A percentile compares a stretch with the other conserved stretches of the same genome.
Conservation (phyloP, 306 rosid genomes). For the Citrullus mucosospermus region DNA sequence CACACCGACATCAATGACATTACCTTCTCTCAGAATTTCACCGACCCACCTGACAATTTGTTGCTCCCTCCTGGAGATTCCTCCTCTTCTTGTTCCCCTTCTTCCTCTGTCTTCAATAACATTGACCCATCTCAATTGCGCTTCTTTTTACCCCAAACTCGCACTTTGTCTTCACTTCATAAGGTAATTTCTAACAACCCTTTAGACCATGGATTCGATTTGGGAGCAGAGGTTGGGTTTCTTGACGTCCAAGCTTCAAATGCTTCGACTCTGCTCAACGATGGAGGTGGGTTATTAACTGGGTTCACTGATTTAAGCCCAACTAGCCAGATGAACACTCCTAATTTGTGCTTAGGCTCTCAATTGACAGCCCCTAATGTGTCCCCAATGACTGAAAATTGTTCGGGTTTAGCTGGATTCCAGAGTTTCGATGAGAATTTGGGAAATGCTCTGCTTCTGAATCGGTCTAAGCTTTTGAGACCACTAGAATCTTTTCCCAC, state of each 20-base stretch:
- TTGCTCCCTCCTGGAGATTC: constrained; percentile 46
- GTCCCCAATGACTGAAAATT: background rate
- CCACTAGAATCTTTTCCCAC: constrained; percentile 42
- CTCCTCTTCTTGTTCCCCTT: constrained; percentile 49
- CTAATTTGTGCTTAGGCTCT: constrained; percentile 29
- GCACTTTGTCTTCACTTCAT: constrained; percentile 37
- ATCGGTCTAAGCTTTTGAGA: constrained; percentile 35
- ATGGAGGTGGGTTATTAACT: constrained; percentile 16
- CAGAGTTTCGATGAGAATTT: constrained; percentile 33
- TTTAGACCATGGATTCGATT: constrained; percentile 50
- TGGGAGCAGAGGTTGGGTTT: constrained; percentile 39
- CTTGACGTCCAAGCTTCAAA: constrained; percentile 11
- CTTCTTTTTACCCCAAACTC: constrained; percentile 41
- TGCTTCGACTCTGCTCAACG: constrained; percentile 6
- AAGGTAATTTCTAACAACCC: constrained; percentile 22
- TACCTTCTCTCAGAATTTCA: constrained; percentile 26
- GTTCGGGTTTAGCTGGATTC: constrained; percentile 13
- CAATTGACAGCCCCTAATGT: constrained; percentile 17
- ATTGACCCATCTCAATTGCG: constrained; percentile 54
- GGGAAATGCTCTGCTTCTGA: constrained; percentile 34
- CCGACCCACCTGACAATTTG: constrained; percentile 20
- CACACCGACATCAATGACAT: constrained; percentile 23
- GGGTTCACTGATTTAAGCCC: constrained; percentile 36
- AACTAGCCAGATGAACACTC: constrained; percentile 16
- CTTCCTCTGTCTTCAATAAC: constrained; percentile 31